These are phyloP conservation scores for Globisporangium sylvaticum DNA, from an alignment of 352 stramenopile genomes.

Conservation along the genomic window DNA sequence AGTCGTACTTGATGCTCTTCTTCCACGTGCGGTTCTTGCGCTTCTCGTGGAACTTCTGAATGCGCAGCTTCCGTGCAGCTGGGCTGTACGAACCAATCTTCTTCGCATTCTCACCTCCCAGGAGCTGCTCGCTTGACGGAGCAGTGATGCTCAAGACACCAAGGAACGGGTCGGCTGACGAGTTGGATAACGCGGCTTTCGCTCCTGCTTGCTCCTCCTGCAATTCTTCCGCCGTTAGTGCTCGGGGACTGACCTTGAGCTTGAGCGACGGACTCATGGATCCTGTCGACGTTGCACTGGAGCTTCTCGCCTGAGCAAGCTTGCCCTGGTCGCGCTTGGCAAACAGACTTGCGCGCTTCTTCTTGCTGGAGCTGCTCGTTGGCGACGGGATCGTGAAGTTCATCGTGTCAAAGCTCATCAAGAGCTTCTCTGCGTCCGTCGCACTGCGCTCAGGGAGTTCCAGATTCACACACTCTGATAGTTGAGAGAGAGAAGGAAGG, in stretches of 20 bases:
- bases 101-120: conserved; percentile 24
- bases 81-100: conserved; percentile 95
- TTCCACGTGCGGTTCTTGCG: conserved; percentile 96
- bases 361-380: conserved; percentile 51
- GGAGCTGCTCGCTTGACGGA: conserved; percentile 17
- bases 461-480: conserved; percentile 38
- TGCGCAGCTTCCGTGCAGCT: conserved; percentile 88
- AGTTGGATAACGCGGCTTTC: conserved; percentile 25
- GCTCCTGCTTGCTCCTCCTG: conserved; percentile 26
- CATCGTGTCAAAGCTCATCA: conserved; percentile 89
- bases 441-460: conserved; percentile 28
- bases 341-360: conserved; percentile 43
- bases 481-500: conserved; percentile 28
- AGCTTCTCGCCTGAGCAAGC: conserved; percentile 6
- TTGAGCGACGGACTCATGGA: conserved; percentile 32
- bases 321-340: conserved; percentile 19
- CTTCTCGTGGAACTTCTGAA: conserved; percentile 97
- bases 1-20: conserved; percentile 99
- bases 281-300: conserved; percentile 15
- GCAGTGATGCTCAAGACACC: conserved; percentile 40
- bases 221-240: conserved; percentile 29
- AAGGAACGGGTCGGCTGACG: conserved; percentile 33
- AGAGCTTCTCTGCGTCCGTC: conserved; percentile 72
- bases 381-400: conserved; percentile 77
- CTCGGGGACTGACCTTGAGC: conserved; percentile 25